A percentile compares a stretch with the other conserved stretches of the same genome.
Conservation (phyloP, 805 yeast species). For the Yamadazyma nakazawae region DNA sequence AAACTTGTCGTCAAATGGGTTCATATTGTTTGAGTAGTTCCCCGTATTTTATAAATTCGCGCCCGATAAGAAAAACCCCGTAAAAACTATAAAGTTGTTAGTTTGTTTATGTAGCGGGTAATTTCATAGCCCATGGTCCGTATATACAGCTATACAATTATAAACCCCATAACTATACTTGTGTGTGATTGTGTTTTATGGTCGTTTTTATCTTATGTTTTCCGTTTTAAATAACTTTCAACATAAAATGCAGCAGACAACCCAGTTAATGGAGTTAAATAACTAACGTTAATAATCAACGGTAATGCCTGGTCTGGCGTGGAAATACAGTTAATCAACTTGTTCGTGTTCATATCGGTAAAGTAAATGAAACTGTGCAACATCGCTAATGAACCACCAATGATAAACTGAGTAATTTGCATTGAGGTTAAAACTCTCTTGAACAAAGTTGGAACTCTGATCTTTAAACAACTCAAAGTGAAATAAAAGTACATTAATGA, state of each 20-base stretch:
- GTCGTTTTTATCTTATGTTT: too few species aligned
- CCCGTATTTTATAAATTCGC: too few species aligned
- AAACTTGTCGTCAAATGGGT: conserved; percentile 2
- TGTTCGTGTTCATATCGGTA: conserved; percentile 45
- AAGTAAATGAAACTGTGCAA: conserved; percentile 60
- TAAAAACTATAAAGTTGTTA: too few species aligned
- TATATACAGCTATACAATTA: neutral
- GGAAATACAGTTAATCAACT: conserved; percentile 45
- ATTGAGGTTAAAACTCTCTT: conserved; percentile 61
- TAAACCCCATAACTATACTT: too few species aligned
- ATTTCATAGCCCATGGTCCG: too few species aligned
- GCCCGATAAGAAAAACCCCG: neutral
- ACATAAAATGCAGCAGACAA: conserved; percentile 64
- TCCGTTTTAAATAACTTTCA: conserved; percentile 47
- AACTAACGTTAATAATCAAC: conserved; percentile 56
- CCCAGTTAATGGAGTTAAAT: conserved; percentile 64
- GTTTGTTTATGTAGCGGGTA: too few species aligned
- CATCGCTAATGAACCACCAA: conserved; percentile 68
- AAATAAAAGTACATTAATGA: conserved; percentile 71
- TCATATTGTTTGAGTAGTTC: neutral
- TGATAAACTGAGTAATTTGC: conserved; percentile 65
- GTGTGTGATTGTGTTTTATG: too few species aligned
- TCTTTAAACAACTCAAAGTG: conserved; percentile 55
- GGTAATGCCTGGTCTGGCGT: conserved; percentile 63
- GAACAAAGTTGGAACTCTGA: conserved; percentile 53